Conservation (phyloP, 768 basidiomycete genomes). For the Mycena alexandri region DNA sequence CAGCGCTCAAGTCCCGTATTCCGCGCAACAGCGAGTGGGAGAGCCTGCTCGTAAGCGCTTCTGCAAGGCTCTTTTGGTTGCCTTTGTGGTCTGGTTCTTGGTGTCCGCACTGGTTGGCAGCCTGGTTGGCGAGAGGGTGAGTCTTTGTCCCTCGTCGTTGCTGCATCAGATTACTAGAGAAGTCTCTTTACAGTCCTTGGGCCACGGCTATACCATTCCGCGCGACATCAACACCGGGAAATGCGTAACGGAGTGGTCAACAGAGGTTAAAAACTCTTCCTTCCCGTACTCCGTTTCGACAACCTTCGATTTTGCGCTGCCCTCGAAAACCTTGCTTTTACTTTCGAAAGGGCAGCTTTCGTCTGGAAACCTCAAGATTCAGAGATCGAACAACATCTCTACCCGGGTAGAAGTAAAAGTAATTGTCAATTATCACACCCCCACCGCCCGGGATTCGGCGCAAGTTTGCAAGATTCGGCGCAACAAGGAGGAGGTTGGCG, state of each 20-base stretch:
- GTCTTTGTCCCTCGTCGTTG: background rate
- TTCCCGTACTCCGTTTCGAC: slow-evolving; percentile 33
- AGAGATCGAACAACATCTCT: slow-evolving; percentile 39
- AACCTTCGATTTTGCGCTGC: slow-evolving; percentile 39
- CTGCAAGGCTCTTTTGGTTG: slow-evolving; percentile 25
- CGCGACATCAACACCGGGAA: background rate
- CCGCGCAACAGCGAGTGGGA: background rate
- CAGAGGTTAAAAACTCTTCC: background rate
- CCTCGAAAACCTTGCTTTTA: slow-evolving; percentile 46
- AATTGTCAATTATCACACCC: slow-evolving; percentile 39
- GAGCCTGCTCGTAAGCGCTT: slow-evolving; percentile 32
- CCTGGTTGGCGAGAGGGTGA: slow-evolving; percentile 12
- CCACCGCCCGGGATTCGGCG: slow-evolving; percentile 41
- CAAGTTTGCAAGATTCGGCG: slow-evolving; percentile 48
- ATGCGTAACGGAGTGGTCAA: slow-evolving; percentile 29
- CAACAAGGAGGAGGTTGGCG: slow-evolving; percentile 43
- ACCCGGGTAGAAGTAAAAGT: slow-evolving; percentile 46
- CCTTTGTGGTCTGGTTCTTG: slow-evolving; percentile 30
- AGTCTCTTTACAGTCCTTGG: slow-evolving; percentile 13
- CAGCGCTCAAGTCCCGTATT: slow-evolving; percentile 16
- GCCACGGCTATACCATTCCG: slow-evolving; percentile 24
- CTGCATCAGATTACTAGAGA: slow-evolving; percentile 8
- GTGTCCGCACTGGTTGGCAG: slow-evolving; percentile 20
- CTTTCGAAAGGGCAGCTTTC: slow-evolving; percentile 45
- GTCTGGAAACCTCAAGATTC: slow-evolving; percentile 42